Conservation (phyloP, 2,329 filamentous ascomycete species). For the Nannizzia gypsea region DNA sequence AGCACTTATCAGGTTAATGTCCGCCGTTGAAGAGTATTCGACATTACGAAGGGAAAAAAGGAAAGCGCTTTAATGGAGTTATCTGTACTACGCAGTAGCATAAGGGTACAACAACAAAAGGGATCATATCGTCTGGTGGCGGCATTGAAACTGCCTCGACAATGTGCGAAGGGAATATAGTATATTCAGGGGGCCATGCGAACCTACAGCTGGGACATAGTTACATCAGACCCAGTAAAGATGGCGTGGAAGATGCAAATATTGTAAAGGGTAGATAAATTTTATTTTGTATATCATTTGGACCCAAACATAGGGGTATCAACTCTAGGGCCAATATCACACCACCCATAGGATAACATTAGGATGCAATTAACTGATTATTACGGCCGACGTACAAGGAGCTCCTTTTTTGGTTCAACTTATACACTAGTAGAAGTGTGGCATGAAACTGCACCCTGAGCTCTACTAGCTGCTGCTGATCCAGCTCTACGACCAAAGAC, state of each 20-base stretch:
- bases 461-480: slow-evolving; percentile 19
- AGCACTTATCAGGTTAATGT: background rate
- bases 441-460: background rate
- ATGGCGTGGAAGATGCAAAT: background rate
- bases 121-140: background rate
- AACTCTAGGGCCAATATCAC: background rate
- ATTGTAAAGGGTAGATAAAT: background rate
- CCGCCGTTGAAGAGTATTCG: background rate
- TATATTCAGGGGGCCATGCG: background rate
- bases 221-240: background rate
- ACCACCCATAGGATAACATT: background rate
- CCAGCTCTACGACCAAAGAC: slow-evolving; percentile 42
- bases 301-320: background rate
- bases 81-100: background rate
- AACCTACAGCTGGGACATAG: background rate
- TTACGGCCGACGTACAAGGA: background rate
- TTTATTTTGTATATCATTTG: background rate
- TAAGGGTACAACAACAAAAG: background rate
- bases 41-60: background rate
- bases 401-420: background rate
- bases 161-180: background rate
- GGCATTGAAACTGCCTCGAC: background rate
- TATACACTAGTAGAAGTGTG: background rate
- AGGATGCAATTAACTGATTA: background rate
- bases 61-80: no score